phyloP scores from a whole-genome alignment of 164 flowering plant genomes.

The Dillenia turbinata region DNA sequence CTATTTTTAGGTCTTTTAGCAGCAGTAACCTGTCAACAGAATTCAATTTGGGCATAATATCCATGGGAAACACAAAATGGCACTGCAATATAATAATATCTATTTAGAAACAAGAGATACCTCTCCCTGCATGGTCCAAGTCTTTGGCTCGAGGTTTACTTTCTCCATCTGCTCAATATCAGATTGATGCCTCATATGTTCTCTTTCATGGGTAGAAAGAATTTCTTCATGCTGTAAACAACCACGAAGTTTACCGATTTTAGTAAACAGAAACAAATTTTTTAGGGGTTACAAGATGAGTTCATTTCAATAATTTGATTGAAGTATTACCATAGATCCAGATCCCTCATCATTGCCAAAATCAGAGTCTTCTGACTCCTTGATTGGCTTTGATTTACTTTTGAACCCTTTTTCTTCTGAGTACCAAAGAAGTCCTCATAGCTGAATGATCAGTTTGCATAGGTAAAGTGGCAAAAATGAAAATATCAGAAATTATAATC shows the following conservation, averaged over 20 bases:
- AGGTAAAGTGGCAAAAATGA: background rate
- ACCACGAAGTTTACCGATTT: background rate
- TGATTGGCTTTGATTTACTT: conserved; percentile 22
- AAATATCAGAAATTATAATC: no score
- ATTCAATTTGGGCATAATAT: background rate
- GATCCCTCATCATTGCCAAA: conserved; percentile 25
- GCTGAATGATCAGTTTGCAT: conserved; percentile 27
- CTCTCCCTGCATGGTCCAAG: conserved; percentile 97
- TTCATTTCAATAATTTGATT: no score
- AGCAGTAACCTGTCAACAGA: conserved; percentile 66
- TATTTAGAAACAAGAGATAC: conserved; percentile 26
- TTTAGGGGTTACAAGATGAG: no score
- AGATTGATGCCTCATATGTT: conserved; percentile 39
- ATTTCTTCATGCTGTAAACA: conserved; percentile 35
- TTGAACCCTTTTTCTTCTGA: conserved; percentile 35
- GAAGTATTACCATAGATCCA: conserved; percentile 19
- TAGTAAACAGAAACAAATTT: background rate
- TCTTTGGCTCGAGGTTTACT: conserved; percentile 67
- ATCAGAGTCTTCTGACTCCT: conserved; percentile 33
- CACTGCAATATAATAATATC: no score
- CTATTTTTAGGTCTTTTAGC: conserved; percentile 78
- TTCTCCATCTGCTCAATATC: conserved; percentile 78
- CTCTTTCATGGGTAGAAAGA: conserved; percentile 84
- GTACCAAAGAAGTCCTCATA: conserved; percentile 76
- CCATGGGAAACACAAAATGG: no score